Evolutionary conservation across 495 filamentous ascomycete species (phyloP).

Genomic region (Parathielavia hyrcaniae): DNA sequence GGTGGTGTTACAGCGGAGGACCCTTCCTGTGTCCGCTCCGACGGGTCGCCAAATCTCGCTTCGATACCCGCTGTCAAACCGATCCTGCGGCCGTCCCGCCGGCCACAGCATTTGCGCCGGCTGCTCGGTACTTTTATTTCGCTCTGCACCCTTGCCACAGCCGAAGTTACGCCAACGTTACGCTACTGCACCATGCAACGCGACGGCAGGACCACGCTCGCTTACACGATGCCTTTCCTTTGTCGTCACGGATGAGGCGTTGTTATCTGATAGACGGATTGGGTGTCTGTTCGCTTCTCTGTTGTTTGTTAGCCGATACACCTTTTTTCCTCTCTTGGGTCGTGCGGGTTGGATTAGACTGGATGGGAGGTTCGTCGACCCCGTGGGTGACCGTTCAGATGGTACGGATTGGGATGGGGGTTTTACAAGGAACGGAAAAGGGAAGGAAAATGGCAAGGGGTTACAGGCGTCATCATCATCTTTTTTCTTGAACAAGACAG

Average conservation of each 20-base stretch:
- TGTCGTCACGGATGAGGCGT: constrained; percentile 7
- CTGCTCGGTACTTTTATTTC: constrained; percentile 12
- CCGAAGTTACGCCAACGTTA: constrained; percentile 1
- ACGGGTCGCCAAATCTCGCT: constrained; percentile 16
- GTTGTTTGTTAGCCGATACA: constrained; percentile 5
- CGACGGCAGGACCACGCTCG: constrained; percentile 12
- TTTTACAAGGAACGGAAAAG: neutral
- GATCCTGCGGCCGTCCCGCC: constrained; percentile 11
- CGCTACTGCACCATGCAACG: neutral
- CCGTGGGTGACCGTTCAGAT: constrained; percentile 1
- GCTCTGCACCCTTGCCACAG: neutral
- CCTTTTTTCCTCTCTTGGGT: constrained; percentile 5
- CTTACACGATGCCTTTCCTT: constrained; percentile 3
- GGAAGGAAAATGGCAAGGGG: constrained; percentile 4
- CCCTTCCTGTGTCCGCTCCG: neutral
- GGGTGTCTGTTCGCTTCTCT: neutral
- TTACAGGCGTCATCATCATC: neutral
- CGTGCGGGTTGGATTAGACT: constrained; percentile 1
- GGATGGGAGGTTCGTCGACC: neutral
- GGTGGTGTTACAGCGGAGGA: constrained; percentile 4
- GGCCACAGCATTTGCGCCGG: constrained; percentile 3
- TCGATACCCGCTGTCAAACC: constrained; percentile 14
- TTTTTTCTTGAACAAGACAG: neutral
- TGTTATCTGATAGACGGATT: constrained; percentile 2
- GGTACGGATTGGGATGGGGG: neutral